Evolutionary conservation across 2,329 filamentous ascomycete species (phyloP).

Genomic region (Xylariaceae sp.): DNA sequence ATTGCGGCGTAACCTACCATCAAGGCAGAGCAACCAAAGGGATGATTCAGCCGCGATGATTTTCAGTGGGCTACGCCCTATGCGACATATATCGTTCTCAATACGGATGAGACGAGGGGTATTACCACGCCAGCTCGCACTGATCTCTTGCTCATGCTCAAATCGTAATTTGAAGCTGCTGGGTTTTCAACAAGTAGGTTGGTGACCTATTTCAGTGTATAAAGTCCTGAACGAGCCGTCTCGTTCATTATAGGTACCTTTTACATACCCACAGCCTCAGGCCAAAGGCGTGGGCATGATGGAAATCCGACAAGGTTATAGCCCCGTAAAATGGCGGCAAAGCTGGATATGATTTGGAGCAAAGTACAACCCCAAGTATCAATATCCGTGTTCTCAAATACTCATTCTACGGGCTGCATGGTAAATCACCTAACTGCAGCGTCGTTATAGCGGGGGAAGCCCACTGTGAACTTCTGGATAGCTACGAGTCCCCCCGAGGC

Average conservation of each 20-base stretch:
- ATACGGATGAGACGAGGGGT: too few relatives aligned
- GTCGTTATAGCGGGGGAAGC: not conserved
- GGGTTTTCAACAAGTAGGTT: too few relatives aligned
- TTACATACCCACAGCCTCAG: not conserved
- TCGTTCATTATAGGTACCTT: not conserved
- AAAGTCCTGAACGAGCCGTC: too few relatives aligned
- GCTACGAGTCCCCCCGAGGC: not conserved
- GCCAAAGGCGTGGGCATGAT: conserved; percentile 4
- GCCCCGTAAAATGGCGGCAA: conserved; percentile 4
- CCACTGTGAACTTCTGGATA: not conserved
- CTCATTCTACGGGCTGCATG: not conserved
- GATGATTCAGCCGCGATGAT: too few relatives aligned
- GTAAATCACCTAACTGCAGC: not conserved
- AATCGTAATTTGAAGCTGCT: too few relatives aligned
- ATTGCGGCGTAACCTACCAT: too few relatives aligned
- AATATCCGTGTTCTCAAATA: not conserved
- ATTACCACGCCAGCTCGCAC: not conserved
- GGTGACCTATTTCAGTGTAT: too few relatives aligned
- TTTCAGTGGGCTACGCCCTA: too few relatives aligned
- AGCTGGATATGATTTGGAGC: conserved; percentile 7
- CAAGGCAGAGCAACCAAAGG: too few relatives aligned
- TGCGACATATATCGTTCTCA: too few relatives aligned
- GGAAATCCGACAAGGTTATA: conserved; percentile 1
- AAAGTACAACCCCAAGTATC: not conserved
- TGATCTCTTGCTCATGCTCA: not conserved